These are phyloP conservation scores for Fusarium devonianum DNA, from an alignment of 2,329 filamentous ascomycete species.

Conservation along the genomic window DNA sequence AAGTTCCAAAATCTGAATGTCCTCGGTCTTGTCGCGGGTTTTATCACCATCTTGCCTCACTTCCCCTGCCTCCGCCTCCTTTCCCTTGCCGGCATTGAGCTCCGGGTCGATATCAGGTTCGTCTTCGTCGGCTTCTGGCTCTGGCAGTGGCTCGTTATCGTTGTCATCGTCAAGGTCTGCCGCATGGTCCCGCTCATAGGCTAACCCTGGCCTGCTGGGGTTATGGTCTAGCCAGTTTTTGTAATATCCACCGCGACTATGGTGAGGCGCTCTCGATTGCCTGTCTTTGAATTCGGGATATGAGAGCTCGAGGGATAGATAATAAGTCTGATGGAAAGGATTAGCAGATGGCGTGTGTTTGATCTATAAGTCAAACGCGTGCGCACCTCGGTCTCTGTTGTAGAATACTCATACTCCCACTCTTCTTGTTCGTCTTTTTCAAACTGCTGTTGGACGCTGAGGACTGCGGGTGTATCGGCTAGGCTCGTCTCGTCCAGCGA, in stretches of 20 bases:
- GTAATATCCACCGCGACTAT: constrained; percentile 56
- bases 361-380: not conserved
- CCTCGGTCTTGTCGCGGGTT: constrained; percentile 27
- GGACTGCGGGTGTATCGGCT: constrained; percentile 38
- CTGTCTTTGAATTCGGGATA: constrained; percentile 63
- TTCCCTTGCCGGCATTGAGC: constrained; percentile 33
- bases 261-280: constrained; percentile 49
- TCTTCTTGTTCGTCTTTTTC: constrained; percentile 60
- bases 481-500: constrained; percentile 24
- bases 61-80: constrained; percentile 18
- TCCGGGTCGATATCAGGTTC: constrained; percentile 38
- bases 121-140: constrained; percentile 47
- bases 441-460: constrained; percentile 43
- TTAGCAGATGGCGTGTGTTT: constrained; percentile 11
- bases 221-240: constrained; percentile 51
- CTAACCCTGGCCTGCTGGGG: constrained; percentile 25
- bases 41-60: constrained; percentile 29
- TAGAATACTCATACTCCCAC: constrained; percentile 73
- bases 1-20: constrained; percentile 83
- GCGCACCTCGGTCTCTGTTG: constrained; percentile 66
- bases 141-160: constrained; percentile 44
- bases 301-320: constrained; percentile 69
- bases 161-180: constrained; percentile 43
- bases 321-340: constrained; percentile 62
- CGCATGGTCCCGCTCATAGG: constrained; percentile 17